phyloP scores from a whole-genome alignment of 2,329 filamentous ascomycete genomes.

The Cercospora sesami region DNA sequence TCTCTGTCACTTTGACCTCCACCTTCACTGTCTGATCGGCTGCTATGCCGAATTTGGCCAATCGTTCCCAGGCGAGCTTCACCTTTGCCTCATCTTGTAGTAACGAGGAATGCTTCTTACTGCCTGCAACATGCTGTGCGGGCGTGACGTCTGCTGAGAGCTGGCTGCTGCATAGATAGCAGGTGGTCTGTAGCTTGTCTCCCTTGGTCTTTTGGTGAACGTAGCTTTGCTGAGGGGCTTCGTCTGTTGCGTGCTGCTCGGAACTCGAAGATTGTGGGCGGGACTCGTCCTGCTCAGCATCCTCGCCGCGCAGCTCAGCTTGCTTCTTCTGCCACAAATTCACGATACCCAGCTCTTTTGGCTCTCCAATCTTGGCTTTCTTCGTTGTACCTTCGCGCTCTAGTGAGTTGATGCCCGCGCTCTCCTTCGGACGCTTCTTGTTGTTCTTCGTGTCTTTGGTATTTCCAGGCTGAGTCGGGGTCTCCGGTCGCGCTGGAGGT shows the following conservation, averaged over 20 bases:
- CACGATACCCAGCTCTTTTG: conserved; percentile 26
- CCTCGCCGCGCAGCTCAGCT: conserved; percentile 31
- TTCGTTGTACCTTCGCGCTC: conserved; percentile 50
- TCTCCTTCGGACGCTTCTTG: conserved; percentile 24
- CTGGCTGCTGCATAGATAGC: conserved; percentile 32
- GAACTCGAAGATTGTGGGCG: conserved; percentile 20
- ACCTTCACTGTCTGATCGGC: conserved; percentile 27
- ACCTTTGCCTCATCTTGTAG: conserved; percentile 53
- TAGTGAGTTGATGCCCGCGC: conserved; percentile 10
- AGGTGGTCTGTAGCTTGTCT: conserved; percentile 24
- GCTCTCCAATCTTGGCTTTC: conserved; percentile 53
- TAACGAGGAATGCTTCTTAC: conserved; percentile 58
- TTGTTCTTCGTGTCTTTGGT: conserved; percentile 20
- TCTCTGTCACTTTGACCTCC: neutral
- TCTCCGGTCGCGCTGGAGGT: conserved; percentile 20
- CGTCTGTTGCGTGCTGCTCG: conserved; percentile 9
- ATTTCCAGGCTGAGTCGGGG: neutral
- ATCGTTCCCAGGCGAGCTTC: conserved; percentile 27
- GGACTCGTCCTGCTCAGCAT: conserved; percentile 8
- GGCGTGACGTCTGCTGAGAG: conserved; percentile 35
- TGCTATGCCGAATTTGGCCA: conserved; percentile 24
- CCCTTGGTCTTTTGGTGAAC: conserved; percentile 14
- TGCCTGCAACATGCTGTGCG: conserved; percentile 60
- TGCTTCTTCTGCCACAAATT: conserved; percentile 34
- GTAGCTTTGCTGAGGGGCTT: conserved; percentile 20